These are phyloP conservation scores for Suillus clintonianus DNA, from an alignment of 768 basidiomycete species.

Conservation along the genomic window DNA sequence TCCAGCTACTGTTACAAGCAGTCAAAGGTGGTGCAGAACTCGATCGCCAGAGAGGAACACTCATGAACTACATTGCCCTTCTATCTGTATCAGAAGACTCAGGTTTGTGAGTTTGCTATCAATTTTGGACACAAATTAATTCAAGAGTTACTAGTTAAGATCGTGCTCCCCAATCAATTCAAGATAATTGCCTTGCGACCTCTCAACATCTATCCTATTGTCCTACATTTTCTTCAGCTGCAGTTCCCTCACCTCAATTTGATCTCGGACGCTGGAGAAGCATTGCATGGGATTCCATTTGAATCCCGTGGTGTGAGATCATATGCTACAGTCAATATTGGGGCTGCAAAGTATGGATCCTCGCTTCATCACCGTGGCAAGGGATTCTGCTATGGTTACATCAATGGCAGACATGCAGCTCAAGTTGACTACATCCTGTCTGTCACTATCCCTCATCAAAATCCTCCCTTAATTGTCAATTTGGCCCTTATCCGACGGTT, in stretches of 20 bases:
- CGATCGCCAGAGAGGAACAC: not conserved
- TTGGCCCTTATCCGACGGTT: not conserved
- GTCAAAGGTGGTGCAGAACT: not conserved
- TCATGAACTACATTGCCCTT: not conserved
- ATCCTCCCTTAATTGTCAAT: not conserved
- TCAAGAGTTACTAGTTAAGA: not conserved
- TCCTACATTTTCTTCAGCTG: not conserved
- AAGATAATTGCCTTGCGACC: not conserved
- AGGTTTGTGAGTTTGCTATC: not conserved
- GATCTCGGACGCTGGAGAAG: not conserved
- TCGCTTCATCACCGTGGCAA: not conserved
- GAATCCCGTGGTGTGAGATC: not conserved
- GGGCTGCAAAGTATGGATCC: not conserved
- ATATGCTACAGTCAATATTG: not conserved
- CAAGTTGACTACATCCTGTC: not conserved
- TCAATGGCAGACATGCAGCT: slow-evolving; percentile 1
- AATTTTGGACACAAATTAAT: not conserved
- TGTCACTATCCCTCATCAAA: not conserved
- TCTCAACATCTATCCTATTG: not conserved
- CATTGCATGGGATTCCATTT: not conserved
- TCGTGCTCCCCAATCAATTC: not conserved
- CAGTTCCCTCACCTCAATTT: not conserved
- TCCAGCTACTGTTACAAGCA: not conserved
- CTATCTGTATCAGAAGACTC: not conserved
- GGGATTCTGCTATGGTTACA: not conserved